Evolutionary conservation across 1,284 basidiomycete genomes (phyloP), one percentile per base, ranked within the genome.

Genomic region (Pseudozyma sp.): DNA sequence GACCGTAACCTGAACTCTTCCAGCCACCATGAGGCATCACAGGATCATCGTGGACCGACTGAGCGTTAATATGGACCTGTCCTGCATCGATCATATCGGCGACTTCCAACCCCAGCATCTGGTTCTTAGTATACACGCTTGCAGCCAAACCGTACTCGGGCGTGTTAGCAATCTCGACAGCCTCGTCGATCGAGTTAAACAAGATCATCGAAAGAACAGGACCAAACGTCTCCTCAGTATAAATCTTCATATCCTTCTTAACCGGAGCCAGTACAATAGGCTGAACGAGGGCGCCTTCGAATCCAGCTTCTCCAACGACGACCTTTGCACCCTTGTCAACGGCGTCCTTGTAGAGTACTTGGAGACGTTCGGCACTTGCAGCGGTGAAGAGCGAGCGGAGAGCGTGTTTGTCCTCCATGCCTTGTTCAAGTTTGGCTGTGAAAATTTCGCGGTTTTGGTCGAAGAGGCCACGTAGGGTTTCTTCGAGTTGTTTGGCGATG

Each of bases 181-280:
- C 89, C 57, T 82, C 91, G 62, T 90, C 91, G 85, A 94, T 92
- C 8, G 91, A 91, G 69, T 88, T 89, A 86, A 96, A 96, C 66
- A 87, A 89, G 44, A 90, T 91, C 42, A 94, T 89, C 21, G 89
- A 87, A 21, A 94, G 88, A 3, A 95, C 93, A 13, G 93, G 93
- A 0, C 93, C 93, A 85, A 94, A 94, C 53, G 94, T 94, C 90
- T 94, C 78, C 42, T 78, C 74, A 1, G 48, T 54, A 57, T 69
- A 78, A 55, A 80, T 73, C 31, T 57, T 51, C 88, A 89, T 90
- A 1, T 87, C 87, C 1, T 86, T 85, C 49, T 86, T 88, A 19
- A 89, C 88, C 14, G 86, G 87, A 9, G 78, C 81, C 10, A 91
- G 70, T 12, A 91, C 70, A 78, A 90, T 88, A 31, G 89, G 90